These are phyloP conservation scores for Pelargonium nanum DNA, from an alignment of 345 rosid species.

Conservation along the genomic window DNA sequence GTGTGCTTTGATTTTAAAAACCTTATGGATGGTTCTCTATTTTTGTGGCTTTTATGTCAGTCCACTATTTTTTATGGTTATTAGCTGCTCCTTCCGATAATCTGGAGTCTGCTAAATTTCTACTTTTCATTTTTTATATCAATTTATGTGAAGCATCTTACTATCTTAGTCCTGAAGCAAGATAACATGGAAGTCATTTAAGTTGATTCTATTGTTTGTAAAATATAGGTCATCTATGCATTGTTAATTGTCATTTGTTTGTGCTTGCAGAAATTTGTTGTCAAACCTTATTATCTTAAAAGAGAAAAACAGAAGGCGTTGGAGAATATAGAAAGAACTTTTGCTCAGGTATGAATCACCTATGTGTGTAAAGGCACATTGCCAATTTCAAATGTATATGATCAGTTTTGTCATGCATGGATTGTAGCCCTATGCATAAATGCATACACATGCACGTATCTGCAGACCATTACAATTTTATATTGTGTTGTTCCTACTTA, in stretches of 20 bases:
- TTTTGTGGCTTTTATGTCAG: not conserved
- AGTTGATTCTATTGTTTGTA: not conserved
- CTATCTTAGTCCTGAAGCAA: not conserved
- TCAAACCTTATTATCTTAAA: constrained; percentile 61
- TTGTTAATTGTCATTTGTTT: no score
- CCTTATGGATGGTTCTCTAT: not conserved
- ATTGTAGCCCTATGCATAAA: not conserved
- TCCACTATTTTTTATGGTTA: not conserved
- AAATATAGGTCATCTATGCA: no score
- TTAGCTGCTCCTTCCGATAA: not conserved
- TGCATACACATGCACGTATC: not conserved
- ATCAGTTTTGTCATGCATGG: not conserved
- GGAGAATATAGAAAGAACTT: constrained; percentile 58
- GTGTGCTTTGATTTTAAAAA: not conserved
- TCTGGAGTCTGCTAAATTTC: not conserved
- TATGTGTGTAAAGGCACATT: not conserved
- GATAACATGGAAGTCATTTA: not conserved
- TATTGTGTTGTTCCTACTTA: not conserved
- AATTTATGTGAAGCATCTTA: not conserved
- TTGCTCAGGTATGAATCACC: constrained; percentile 48
- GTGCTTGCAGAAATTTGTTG: constrained; percentile 51
- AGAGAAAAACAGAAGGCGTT: constrained; percentile 66
- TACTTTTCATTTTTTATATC: not conserved
- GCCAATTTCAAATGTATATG: not conserved
- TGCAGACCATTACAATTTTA: not conserved